These are phyloP conservation scores for Ceriops tagal DNA, from an alignment of 345 rosid genomes.

Conservation along the genomic window DNA sequence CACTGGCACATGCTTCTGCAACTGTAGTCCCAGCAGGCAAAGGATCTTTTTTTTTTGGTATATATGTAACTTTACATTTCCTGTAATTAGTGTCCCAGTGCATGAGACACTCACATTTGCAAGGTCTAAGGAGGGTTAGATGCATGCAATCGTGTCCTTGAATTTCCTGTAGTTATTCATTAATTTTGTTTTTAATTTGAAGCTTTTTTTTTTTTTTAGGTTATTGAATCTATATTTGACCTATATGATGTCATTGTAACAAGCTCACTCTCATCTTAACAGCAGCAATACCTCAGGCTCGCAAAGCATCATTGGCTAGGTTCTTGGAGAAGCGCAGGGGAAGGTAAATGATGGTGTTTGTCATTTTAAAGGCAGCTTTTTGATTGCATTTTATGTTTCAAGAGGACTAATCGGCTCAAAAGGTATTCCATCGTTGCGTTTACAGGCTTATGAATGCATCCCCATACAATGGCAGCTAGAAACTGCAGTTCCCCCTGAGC, in stretches of 20 bases:
- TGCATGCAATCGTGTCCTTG: too few relatives aligned
- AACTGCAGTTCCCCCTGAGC: background rate
- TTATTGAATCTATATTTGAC: background rate
- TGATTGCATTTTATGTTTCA: background rate
- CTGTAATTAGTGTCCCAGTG: background rate
- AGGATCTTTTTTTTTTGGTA: background rate
- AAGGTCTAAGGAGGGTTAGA: too few relatives aligned
- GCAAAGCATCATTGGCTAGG: conserved; percentile 33
- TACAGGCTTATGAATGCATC: conserved; percentile 18
- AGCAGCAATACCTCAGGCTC: conserved; percentile 39
- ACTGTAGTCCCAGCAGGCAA: conserved; percentile 43
- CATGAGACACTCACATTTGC: too few relatives aligned
- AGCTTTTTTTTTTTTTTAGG: background rate
- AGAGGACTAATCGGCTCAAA: too few relatives aligned
- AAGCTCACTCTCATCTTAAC: conserved; percentile 10
- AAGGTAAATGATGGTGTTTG: conserved; percentile 17
- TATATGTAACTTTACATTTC: background rate
- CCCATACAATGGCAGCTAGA: conserved; percentile 19
- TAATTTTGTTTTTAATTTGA: background rate
- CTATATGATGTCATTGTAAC: background rate
- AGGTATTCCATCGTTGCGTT: background rate
- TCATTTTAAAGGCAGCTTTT: background rate
- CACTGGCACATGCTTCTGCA: conserved; percentile 17
- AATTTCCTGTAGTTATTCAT: background rate
- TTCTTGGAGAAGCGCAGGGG: conserved; percentile 34